These are phyloP conservation scores for Lentinula boryana DNA, from an alignment of 768 basidiomycete genomes.

Conservation along the genomic window DNA sequence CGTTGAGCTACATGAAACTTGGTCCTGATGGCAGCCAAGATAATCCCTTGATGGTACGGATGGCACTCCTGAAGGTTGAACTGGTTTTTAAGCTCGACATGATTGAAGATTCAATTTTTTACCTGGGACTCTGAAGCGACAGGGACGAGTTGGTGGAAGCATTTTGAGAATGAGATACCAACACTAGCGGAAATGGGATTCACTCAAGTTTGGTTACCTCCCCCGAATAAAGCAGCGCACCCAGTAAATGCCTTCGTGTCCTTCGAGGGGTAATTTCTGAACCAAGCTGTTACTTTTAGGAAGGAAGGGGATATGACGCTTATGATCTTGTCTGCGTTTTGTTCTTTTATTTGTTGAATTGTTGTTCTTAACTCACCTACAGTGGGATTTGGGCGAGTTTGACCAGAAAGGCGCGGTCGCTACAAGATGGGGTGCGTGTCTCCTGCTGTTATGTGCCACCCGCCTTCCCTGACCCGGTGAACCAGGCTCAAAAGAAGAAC, in stretches of 20 bases:
- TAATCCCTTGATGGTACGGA: conserved; percentile 66
- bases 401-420: conserved; percentile 61
- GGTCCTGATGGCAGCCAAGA: conserved; percentile 39
- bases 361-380: not conserved
- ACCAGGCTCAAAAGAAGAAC: conserved; percentile 48
- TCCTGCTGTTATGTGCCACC: not conserved
- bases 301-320: conserved; percentile 77
- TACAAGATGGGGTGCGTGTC: conserved; percentile 80
- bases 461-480: not conserved
- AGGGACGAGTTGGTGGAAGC: conserved; percentile 73
- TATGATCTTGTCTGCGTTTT: conserved; percentile 61
- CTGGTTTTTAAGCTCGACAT: not conserved
- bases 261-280: not conserved
- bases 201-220: conserved; percentile 81
- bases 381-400: conserved; percentile 91
- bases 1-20: conserved; percentile 57
- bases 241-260: conserved; percentile 32
- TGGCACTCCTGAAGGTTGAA: no score
- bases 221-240: conserved; percentile 72
- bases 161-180: conserved; percentile 63
- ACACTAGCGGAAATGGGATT: conserved; percentile 60
- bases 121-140: conserved; percentile 67
- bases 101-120: conserved; percentile 68
- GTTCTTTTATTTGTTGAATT: not conserved
- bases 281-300: conserved; percentile 27